phyloP scores from a whole-genome alignment of 805 yeast genomes.

The Lipomyces spencermartinsiae region DNA sequence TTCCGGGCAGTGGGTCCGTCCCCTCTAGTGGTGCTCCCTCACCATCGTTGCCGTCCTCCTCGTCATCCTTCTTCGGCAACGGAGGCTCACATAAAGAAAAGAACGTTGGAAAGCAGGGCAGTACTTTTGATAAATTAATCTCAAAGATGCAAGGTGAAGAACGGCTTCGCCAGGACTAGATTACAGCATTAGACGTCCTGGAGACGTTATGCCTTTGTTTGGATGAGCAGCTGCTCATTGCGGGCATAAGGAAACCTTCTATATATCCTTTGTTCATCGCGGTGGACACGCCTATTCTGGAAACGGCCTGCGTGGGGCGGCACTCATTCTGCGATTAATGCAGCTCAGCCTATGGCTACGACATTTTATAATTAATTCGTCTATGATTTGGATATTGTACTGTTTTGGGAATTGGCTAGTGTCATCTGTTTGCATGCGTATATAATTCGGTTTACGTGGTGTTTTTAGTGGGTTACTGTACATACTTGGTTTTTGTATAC shows the following conservation, averaged over 20 bases:
- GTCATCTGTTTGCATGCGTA: background rate
- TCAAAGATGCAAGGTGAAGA: constrained; percentile 24
- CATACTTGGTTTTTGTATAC: background rate
- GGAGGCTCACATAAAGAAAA: background rate
- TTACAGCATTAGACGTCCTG: background rate
- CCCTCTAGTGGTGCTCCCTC: constrained; percentile 14
- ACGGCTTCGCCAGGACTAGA: constrained; percentile 27
- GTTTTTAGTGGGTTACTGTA: background rate
- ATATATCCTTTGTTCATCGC: background rate
- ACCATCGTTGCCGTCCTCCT: constrained; percentile 23
- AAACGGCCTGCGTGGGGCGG: background rate
- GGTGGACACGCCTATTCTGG: no score
- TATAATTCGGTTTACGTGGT: background rate
- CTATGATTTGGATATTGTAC: background rate
- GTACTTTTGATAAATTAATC: constrained; percentile 26
- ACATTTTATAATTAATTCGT: background rate
- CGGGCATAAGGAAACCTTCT: background rate
- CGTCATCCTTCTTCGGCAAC: constrained; percentile 6
- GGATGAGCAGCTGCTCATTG: background rate
- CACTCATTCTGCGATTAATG: background rate
- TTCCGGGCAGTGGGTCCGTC: background rate
- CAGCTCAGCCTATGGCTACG: background rate
- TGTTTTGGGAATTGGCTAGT: background rate
- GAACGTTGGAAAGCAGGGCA: constrained; percentile 18
- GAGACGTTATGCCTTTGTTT: background rate